Base-by-base conservation (phyloP, 2,329 filamentous ascomycete species). In the Clarireedia homoeocarpa region DNA sequence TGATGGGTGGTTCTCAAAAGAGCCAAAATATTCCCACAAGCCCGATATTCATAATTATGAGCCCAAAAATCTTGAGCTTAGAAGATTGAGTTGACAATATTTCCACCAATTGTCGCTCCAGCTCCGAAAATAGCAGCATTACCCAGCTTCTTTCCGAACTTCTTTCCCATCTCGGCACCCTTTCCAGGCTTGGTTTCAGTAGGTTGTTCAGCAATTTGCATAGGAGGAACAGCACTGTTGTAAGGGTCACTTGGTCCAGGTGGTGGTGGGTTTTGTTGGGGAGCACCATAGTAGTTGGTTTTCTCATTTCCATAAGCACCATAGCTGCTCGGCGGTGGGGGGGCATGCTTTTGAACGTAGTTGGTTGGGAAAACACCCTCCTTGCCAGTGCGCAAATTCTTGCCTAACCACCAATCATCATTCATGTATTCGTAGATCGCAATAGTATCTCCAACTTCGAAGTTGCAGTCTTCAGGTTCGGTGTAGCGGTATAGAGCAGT, bases 361-460 rank as follows among this genome's bases (percentile, higher is more conserved):
- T 82, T 90, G 64, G 86, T 83, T n/a, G 92, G 92, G 79, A 97
- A 97, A 70, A 97, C 96, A 65, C 92, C 92, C 74, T 95, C 89
- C 63, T 82, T 75, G 55, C 86, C 86, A 7, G 91, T 95, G 53
- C 90, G 84, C 67, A 86, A 77, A 73, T 95, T 96, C 65, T 82
- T 83, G 63, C 92, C 92, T 78, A 90, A 86, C 90, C 91, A 96
- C 92, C 92, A 97, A 73, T 97, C 91, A 60, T 85, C 83, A 73
- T 97, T 97, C 86, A 96, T 94, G 76, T 95, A 91, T 73, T 96
- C 89, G 62, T 84, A 82, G 23, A 97, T 88, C 58, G 83, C 80
- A 64, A 97, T 78, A 61, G 79, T 78, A 74, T 97, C 92, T 68
- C 91, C 86, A 59, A 86, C 84, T 68, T 89, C 83, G 58, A 97